Conservation (phyloP, 2,329 filamentous ascomycete genomes). For the Gaeumannomyces sp. region DNA sequence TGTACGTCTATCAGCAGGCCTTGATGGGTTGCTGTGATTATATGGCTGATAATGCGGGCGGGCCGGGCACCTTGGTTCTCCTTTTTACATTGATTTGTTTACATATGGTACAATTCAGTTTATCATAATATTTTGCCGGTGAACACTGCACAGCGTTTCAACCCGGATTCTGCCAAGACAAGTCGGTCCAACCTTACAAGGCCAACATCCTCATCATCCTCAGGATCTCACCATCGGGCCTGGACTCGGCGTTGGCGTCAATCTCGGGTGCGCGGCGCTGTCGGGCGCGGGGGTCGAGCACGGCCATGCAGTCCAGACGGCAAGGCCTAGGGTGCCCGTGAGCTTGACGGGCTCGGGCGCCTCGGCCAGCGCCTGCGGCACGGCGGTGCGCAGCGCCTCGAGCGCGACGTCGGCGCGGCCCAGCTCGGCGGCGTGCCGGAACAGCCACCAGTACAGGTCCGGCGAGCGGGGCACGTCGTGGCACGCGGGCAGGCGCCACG, state of each 20-base stretch:
- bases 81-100: not conserved
- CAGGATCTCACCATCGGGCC: not conserved
- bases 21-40: not conserved
- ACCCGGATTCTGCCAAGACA: too few relatives aligned
- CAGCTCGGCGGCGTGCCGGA: constrained; percentile 39
- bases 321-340: constrained; percentile 34
- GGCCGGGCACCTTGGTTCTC: not conserved
- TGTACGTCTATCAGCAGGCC: not conserved
- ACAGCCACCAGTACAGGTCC: constrained; percentile 51
- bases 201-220: not conserved
- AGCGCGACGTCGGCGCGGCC: constrained; percentile 36
- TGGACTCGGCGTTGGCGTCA: not conserved
- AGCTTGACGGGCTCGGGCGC: constrained; percentile 37
- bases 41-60: not conserved
- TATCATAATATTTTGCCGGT: not conserved
- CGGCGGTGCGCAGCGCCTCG: constrained; percentile 43
- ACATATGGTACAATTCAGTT: not conserved
- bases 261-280: not conserved
- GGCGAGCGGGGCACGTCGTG: constrained; percentile 41
- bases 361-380: constrained; percentile 55
- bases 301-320: constrained; percentile 48
- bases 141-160: not conserved
- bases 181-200: not conserved
- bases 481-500: constrained; percentile 50
- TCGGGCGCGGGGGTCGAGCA: constrained; percentile 45